Evolutionary conservation across 2,329 filamentous ascomycete genomes (phyloP).

Genomic region (Cladosporium sp.): DNA sequence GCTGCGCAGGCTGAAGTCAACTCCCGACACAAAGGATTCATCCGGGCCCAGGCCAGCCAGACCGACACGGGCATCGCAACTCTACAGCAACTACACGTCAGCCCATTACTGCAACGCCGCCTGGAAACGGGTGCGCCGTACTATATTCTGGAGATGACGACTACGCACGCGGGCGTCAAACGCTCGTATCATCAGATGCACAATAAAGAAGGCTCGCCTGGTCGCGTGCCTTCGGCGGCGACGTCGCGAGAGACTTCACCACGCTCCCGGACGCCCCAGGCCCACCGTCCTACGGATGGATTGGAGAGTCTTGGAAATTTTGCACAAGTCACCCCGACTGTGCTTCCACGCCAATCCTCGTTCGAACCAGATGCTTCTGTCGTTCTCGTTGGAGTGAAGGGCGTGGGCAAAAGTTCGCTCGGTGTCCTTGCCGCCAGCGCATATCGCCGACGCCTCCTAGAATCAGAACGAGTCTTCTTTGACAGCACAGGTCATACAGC

Average conservation of each 20-base stretch:
- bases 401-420: conserved; percentile 73
- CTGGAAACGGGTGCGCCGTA: neutral
- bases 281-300: conserved; percentile 12
- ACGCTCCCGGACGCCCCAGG: conserved; percentile 15
- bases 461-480: conserved; percentile 68
- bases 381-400: conserved; percentile 70
- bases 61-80: conserved; percentile 1
- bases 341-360: conserved; percentile 18
- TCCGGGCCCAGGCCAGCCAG: conserved; percentile 9
- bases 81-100: neutral
- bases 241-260: conserved; percentile 22
- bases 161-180: conserved; percentile 33
- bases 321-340: conserved; percentile 11
- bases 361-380: conserved; percentile 68
- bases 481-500: conserved; percentile 63
- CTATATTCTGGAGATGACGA: conserved; percentile 24
- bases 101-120: neutral
- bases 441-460: conserved; percentile 66
- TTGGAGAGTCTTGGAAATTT: conserved; percentile 19
- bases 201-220: conserved; percentile 21
- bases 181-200: conserved; percentile 33
- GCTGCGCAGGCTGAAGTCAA: conserved; percentile 13
- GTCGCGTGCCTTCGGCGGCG: conserved; percentile 1
- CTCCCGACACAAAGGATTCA: conserved; percentile 18
- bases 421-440: conserved; percentile 73